Percentiles rank a stretch among this genome's conserved stretches.
Conservation (phyloP, 768 basidiomycete species). For the Kwoniella europaea region DNA sequence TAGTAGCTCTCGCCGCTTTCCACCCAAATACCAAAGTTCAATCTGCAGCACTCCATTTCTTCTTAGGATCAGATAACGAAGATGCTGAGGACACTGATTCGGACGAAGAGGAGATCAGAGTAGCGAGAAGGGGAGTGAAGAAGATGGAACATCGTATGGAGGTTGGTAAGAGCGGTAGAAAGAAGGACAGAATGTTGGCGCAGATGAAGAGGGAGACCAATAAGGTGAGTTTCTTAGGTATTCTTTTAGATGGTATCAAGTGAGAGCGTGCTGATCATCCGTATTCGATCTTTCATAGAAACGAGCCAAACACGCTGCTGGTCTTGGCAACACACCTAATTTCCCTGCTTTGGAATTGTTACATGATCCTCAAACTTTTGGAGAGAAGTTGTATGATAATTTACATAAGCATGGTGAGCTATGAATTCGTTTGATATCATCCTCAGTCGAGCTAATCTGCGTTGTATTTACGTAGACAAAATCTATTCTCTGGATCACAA, state of each 20-base stretch:
- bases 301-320: constrained; percentile 56
- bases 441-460: not conserved
- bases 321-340: constrained; percentile 63
- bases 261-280: too few species aligned
- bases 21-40: constrained; percentile 94
- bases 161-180: constrained; percentile 66
- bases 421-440: not conserved
- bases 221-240: constrained; percentile 63
- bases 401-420: constrained; percentile 68
- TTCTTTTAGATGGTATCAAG: too few species aligned
- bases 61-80: constrained; percentile 77
- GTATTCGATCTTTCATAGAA: constrained; percentile 34
- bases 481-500: constrained; percentile 97
- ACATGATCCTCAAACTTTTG: constrained; percentile 93
- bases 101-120: constrained; percentile 62
- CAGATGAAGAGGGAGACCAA: constrained; percentile 68
- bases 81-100: constrained; percentile 77
- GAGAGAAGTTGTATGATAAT: constrained; percentile 86
- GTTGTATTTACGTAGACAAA: constrained; percentile 66
- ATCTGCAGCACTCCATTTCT: constrained; percentile 91
- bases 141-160: constrained; percentile 69
- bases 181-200: constrained; percentile 67
- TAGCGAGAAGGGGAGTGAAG: constrained; percentile 70
- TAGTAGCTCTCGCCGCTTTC: constrained; percentile 87
- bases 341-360: constrained; percentile 92